Base-by-base conservation (phyloP, 2,329 filamentous ascomycete genomes). In the Xylaria sp. region DNA sequence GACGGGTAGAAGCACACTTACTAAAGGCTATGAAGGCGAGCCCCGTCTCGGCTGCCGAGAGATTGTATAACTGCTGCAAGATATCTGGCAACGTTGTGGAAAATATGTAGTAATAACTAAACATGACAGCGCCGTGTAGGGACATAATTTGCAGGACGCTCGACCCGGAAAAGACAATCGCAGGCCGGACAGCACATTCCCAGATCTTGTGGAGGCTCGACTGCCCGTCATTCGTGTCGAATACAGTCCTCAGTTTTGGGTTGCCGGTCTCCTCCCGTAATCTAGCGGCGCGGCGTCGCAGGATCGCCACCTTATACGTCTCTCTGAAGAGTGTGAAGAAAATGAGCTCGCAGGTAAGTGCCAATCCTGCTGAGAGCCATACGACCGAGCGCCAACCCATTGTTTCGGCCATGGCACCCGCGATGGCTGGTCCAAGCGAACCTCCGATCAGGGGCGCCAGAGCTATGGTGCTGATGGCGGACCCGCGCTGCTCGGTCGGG, bases 291-390 rank as follows among this genome's bases (percentile, higher is more conserved):
- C 79, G 74, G 3, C 76, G 76, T 43, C 78, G 72, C 41, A 88
- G 72, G 46, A 89, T 85, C 1, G 79, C 75, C 40, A 86, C 79
- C 68, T 82, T 83, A 73, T 89, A 89, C 11, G 87, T 89, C 75
- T 90, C 87, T 5, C 79, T 74, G 68, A 85, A 86, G 67, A 75
- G 80, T 0, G 75, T 74, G 7, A 87, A 70, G 63, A 87, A 84
- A 3, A 80, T 49, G 0, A 84, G 31, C 71, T 85, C 84, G 63
- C 81, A 84, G 1, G 76, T 63, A 5, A 76, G 70, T 0, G 84
- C 81, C 27, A 87, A 68, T 0, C 68, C 76, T 1, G 78, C 80
- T 8, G 79, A 78, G 58, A 85, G 79, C 76, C 82, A 83, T 2
- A 88, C 70, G 0, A 85, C 79, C 47, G 72, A 70, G 29, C 85